Conservation (phyloP, 2,329 filamentous ascomycete species). For the Clarireedia hainanense region DNA sequence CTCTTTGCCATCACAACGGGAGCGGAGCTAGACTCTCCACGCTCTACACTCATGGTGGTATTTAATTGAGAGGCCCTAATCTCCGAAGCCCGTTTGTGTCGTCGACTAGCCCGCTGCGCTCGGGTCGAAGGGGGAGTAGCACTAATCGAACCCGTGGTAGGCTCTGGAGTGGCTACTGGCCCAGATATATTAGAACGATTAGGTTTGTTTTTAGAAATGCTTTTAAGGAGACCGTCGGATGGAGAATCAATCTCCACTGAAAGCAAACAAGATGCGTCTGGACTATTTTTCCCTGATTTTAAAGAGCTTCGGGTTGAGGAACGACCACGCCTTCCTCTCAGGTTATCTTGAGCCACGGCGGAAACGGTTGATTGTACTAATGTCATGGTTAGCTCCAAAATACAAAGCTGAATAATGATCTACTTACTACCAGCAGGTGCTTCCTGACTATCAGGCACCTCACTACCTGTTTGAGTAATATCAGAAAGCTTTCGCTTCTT, state of each 20-base stretch:
- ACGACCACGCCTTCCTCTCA: not conserved
- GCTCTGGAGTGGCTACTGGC: not conserved
- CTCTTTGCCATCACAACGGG: not conserved
- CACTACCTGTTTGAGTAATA: slow-evolving; percentile 6
- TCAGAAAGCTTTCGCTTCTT: slow-evolving; percentile 20
- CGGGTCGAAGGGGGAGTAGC: not conserved
- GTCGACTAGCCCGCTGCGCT: not conserved
- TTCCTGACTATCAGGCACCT: slow-evolving; percentile 22
- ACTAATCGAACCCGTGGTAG: not conserved
- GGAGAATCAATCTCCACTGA: not conserved
- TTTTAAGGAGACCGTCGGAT: not conserved
- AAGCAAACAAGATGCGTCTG: not conserved
- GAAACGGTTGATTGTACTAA: not conserved
- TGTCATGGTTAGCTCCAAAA: not conserved
- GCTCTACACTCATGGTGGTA: not conserved
- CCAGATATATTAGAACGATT: too few species aligned
- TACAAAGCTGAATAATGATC: not conserved
- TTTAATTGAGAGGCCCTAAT: not conserved
- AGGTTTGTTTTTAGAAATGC: too few species aligned
- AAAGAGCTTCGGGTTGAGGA: slow-evolving; percentile 10
- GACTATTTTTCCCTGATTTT: slow-evolving; percentile 1
- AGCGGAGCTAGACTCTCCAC: not conserved
- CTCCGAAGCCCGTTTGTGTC: not conserved
- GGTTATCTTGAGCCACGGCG: not conserved
- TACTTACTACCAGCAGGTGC: slow-evolving; percentile 7